phyloP scores from a whole-genome alignment of 768 basidiomycete genomes.

The Solioccasus polychromus region DNA sequence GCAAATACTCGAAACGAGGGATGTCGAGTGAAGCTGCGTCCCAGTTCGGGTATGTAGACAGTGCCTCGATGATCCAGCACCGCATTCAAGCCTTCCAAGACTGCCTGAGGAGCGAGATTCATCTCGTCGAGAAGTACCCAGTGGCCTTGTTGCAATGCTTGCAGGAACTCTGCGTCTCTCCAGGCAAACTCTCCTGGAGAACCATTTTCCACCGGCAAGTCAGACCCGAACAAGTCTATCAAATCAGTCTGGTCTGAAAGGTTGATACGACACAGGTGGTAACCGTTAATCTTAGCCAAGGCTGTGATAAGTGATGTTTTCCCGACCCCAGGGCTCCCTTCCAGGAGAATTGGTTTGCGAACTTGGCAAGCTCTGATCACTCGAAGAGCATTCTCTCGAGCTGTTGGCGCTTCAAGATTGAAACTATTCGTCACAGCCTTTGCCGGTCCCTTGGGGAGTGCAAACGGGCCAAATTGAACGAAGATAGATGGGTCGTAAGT shows the following conservation, averaged over 20 bases:
- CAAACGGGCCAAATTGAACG: constrained; percentile 72
- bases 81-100: constrained; percentile 95
- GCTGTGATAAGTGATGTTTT: constrained; percentile 94
- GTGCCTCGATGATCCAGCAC: constrained; percentile 93
- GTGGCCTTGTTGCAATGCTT: constrained; percentile 89
- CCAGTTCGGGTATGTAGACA: constrained; percentile 93
- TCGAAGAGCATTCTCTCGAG: constrained; percentile 82
- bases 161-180: constrained; percentile 95
- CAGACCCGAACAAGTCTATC: constrained; percentile 93
- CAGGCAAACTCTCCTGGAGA: constrained; percentile 90
- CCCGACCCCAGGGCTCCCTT: constrained; percentile 97
- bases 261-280: constrained; percentile 88
- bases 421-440: constrained; percentile 45
- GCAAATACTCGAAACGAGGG: constrained; percentile 97
- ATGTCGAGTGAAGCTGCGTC: constrained; percentile 82
- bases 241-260: constrained; percentile 98
- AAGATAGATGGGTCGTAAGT: constrained; percentile 34
- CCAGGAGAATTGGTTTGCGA: constrained; percentile 86
- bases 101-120: constrained; percentile 96
- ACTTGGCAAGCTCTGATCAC: constrained; percentile 89
- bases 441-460: constrained; percentile 57
- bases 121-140: constrained; percentile 99
- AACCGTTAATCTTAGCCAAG: constrained; percentile 75
- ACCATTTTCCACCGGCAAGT: constrained; percentile 92
- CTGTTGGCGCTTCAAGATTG: constrained; percentile 87